Conservation (phyloP, 192 early-diverging fungal genomes). For the Gonapodya prolifera region DNA sequence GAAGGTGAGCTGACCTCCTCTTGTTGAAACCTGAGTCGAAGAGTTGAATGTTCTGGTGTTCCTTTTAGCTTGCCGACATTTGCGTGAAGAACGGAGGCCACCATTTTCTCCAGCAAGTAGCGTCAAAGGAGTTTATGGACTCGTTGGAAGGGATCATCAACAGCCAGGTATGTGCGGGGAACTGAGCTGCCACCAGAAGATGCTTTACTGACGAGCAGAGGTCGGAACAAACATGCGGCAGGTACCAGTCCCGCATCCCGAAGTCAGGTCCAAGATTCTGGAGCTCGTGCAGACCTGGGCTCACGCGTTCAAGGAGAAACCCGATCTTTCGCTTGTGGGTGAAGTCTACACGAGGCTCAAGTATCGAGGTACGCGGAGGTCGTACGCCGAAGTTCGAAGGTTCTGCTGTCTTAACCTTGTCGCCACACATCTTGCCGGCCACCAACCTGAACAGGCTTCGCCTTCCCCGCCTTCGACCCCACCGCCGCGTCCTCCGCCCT, state of each 20-base stretch:
- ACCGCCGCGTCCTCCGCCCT: constrained; percentile 43
- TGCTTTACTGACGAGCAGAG: neutral
- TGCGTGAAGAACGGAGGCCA: constrained; percentile 92
- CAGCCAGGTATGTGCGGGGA: constrained; percentile 29
- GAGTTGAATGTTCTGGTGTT: neutral
- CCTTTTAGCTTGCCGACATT: constrained; percentile 61
- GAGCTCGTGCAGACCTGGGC: constrained; percentile 85
- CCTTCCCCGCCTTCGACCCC: constrained; percentile 59
- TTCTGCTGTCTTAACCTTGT: constrained; percentile 9
- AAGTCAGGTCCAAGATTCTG: constrained; percentile 65
- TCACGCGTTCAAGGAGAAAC: constrained; percentile 60
- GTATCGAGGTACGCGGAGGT: constrained; percentile 36
- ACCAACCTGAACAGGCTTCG: constrained; percentile 28
- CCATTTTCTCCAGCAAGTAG: constrained; percentile 74
- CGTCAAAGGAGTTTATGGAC: constrained; percentile 82
- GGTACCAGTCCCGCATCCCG: constrained; percentile 38
- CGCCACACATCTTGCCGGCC: neutral
- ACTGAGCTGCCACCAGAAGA: constrained; percentile 10
- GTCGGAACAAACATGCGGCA: no score
- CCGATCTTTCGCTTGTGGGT: constrained; percentile 60
- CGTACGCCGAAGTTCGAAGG: neutral
- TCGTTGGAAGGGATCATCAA: constrained; percentile 52
- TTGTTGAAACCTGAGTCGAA: neutral
- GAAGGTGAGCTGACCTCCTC: constrained; percentile 26
- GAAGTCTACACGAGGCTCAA: constrained; percentile 76